Percentiles rank a stretch among this genome's conserved stretches.
These are phyloP conservation scores for Emericellopsis terricola DNA, from an alignment of 495 filamentous ascomycete species.

Conservation along the genomic window DNA sequence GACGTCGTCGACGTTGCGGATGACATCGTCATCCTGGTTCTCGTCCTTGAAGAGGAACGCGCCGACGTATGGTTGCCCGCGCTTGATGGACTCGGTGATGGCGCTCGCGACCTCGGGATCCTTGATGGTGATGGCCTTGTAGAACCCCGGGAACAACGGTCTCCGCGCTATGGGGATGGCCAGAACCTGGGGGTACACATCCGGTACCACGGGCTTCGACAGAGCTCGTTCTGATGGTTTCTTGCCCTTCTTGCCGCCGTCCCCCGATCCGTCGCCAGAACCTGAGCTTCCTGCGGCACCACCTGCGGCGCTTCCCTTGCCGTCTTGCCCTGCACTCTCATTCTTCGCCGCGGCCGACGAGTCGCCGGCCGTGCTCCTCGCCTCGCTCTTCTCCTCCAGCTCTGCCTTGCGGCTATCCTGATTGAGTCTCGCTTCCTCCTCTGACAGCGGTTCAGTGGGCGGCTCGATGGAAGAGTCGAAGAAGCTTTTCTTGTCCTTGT, in stretches of 20 bases:
- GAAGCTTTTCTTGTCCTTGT: conserved; percentile 7
- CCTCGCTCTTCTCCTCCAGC: conserved; percentile 8
- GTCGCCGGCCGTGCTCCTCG: conserved; percentile 5
- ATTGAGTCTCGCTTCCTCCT: conserved; percentile 12
- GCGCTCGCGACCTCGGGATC: conserved; percentile 77
- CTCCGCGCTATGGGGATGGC: conserved; percentile 94
- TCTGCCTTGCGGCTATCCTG: conserved; percentile 11
- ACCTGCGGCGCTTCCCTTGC: conserved; percentile 16
- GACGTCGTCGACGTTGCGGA: conserved; percentile 73
- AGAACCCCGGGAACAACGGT: conserved; percentile 93
- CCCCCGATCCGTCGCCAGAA: conserved; percentile 21
- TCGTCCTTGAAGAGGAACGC: conserved; percentile 96
- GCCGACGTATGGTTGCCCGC: conserved; percentile 96
- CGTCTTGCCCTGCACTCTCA: conserved; percentile 19
- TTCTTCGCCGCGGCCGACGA: conserved; percentile 1
- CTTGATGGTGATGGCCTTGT: conserved; percentile 92
- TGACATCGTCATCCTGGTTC: conserved; percentile 76
- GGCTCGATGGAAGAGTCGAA: conserved; percentile 10
- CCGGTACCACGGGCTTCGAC: conserved; percentile 74
- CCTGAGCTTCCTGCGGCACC: conserved; percentile 19
- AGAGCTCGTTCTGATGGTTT: conserved; percentile 54
- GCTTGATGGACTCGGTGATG: conserved; percentile 90
- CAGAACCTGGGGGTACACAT: conserved; percentile 96
- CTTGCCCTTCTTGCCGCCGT: conserved; percentile 37
- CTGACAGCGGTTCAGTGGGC: neutral